Base-by-base conservation (phyloP, 2,329 filamentous ascomycete species). In the Xylariaceae sp. region DNA sequence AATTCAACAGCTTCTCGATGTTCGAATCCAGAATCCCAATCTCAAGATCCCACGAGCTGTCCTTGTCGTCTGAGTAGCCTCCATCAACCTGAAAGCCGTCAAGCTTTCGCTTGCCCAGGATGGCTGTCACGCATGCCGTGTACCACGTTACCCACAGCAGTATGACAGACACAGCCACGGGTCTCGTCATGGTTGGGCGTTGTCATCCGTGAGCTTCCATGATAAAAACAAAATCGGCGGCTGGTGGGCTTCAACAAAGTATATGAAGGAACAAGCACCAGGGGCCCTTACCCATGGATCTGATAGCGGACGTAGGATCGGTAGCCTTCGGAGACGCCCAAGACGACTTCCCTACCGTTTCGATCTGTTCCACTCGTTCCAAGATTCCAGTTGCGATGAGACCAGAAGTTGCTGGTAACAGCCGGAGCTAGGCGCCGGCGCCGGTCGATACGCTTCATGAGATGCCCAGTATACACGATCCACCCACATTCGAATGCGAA, bases 181-280 rank as follows among this genome's bases (percentile, higher is more conserved):
- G 26, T 35, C 19, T 35, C 30, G 30, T 40, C 45, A 47, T 48
- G 15, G 33, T 39, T 22, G 9, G 41, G 19, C 12, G 24, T 13
- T 16, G 34, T 43, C 16, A 39, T 43, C 31, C 19, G 33, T 15
- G 24, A 39, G 16, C 12, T 39, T 16, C 34, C 33, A 44, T 47
- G 12, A n/a, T 19, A 9, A 24, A 29, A 26, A 7, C 12, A 34
- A 19, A 29, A 4, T 34, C n/a, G 24, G 16, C 17, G 19, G 24
- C 29, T 32, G 29, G 6, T 13, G 17, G 18, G 34, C 31, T 24
- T 34, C 30, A 36, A 17, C 37, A 7, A 19, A 3, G 19, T 26
- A 24, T 45, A 26, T 22, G 31, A 44, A 9, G 22, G 13, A 37
- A 24, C n/a, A 37, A 37, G 19, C 18, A 28, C n/a, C 19, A 13